Evolutionary conservation across 2,329 filamentous ascomycete species (phyloP).

Genomic region (Apiospora aurea): DNA sequence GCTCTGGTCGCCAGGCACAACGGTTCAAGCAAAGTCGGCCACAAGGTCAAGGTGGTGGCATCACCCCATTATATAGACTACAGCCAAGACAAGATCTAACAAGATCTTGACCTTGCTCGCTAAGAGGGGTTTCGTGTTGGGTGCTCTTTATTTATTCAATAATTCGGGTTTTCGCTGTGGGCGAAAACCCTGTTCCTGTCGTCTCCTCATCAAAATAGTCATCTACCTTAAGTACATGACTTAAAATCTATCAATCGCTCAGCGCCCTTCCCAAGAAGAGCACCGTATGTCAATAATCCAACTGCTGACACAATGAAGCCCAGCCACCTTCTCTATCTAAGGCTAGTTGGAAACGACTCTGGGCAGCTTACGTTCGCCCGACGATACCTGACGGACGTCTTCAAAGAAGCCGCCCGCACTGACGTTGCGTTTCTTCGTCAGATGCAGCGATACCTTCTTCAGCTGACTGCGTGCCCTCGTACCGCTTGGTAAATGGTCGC

Average conservation of each 20-base stretch:
- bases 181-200: not conserved
- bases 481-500: not conserved
- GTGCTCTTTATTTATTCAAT: constrained; percentile 10
- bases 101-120: not conserved
- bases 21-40: not conserved
- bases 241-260: not conserved
- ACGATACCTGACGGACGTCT: constrained; percentile 20
- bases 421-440: constrained; percentile 3
- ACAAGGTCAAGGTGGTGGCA: not conserved
- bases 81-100: not conserved
- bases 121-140: not conserved
- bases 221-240: constrained; percentile 14
- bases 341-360: constrained; percentile 22
- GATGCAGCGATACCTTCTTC: constrained; percentile 25
- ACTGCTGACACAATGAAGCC: not conserved
- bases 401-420: constrained; percentile 25
- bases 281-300: constrained; percentile 2
- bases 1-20: not conserved
- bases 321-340: not conserved
- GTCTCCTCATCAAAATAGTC: constrained; percentile 9
- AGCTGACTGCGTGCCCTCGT: constrained; percentile 7
- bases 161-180: not conserved
- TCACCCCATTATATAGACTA: not conserved
- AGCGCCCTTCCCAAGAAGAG: constrained; percentile 11
- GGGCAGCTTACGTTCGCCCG: constrained; percentile 2